Percentiles rank a stretch among this genome's conserved stretches.
Evolutionary conservation across 2,329 filamentous ascomycete genomes (phyloP).

Genomic region (Claviceps fusiformis): DNA sequence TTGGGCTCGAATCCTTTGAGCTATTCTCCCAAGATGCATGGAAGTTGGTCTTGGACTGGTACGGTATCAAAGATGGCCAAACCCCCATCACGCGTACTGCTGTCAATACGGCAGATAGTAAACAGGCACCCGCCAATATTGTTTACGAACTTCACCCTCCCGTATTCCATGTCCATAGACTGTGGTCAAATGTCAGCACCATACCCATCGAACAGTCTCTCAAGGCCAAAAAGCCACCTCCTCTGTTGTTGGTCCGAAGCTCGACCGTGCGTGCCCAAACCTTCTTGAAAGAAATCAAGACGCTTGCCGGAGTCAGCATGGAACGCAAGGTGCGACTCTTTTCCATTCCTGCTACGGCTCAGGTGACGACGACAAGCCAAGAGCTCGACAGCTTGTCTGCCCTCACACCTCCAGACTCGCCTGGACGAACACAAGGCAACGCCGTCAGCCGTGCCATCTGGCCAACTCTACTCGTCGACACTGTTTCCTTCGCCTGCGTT

Average conservation of each 20-base stretch:
- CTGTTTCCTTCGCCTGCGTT: constrained; percentile 39
- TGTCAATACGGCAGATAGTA: constrained; percentile 52
- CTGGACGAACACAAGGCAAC: constrained; percentile 15
- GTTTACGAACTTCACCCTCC: constrained; percentile 76
- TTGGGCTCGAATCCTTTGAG: constrained; percentile 58
- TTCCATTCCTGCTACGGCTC: constrained; percentile 39
- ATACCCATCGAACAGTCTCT: constrained; percentile 43
- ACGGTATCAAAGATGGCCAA: constrained; percentile 58
- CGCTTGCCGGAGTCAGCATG: constrained; percentile 49
- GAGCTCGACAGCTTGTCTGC: constrained; percentile 22
- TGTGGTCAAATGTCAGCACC: constrained; percentile 49
- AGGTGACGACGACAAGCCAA: constrained; percentile 16
- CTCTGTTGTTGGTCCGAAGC: constrained; percentile 57
- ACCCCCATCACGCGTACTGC: constrained; percentile 61
- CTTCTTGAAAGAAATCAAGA: constrained; percentile 68
- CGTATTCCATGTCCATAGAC: constrained; percentile 70
- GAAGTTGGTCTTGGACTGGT: constrained; percentile 70
- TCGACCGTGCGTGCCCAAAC: constrained; percentile 54
- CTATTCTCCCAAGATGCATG: constrained; percentile 69
- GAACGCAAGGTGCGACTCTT: constrained; percentile 67
- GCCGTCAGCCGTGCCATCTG: constrained; percentile 20
- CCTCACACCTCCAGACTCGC: constrained; percentile 28
- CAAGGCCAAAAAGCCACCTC: constrained; percentile 45
- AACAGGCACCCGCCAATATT: constrained; percentile 41
- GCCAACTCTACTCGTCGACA: constrained; percentile 29